Base-by-base conservation (phyloP, 1,139 yeast species). In the Suhomyces atakaporum region DNA sequence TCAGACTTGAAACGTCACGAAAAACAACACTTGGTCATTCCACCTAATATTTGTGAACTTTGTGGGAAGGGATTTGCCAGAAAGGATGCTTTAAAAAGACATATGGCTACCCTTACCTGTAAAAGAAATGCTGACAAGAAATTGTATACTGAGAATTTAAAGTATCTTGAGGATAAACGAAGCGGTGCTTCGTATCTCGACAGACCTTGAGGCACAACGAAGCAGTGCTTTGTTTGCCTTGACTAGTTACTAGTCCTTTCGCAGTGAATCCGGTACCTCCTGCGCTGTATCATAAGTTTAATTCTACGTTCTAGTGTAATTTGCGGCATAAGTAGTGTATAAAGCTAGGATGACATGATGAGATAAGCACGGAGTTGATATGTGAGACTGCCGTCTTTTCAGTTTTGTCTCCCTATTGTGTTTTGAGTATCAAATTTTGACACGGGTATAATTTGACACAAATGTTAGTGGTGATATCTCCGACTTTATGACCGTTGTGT, bases 31-130 rank as follows among this genome's bases (percentile, higher is more conserved):
- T 58, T 77, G 32, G 61, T 70, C 6, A 69, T 76, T 11, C 79
- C 81, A 1, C 85, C 88, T 1, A 81, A 84, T 52, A 78, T 83
- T 33, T 85, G 94, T 58, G 77, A 80, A 9, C 62, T 69, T 19
- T 85, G 94, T 62, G 87, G 86, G 25, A 84, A 84, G 53, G 90
- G 92, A 0, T 84, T 85, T 67, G 92, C 92, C 3, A 62, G 94
- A 30, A 83, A 83, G 53, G 94, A 84, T 59, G 92, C 94, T 0
- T 65, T 85, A 46, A 84, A 82, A 55, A 66, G 92, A 47, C 92
- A 81, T 58, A 69, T 69, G 46, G 85, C 82, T 35, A 84, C 90
- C 0, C 66, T 81, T 41, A 84, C 89, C 1, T 84, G 89, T 65
- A 79, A 78, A 49, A 57, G 92, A 39, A 84, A 84, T 47, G 70